Conservation (phyloP, 495 filamentous ascomycete species). For the Astrocystis sublimbata region DNA sequence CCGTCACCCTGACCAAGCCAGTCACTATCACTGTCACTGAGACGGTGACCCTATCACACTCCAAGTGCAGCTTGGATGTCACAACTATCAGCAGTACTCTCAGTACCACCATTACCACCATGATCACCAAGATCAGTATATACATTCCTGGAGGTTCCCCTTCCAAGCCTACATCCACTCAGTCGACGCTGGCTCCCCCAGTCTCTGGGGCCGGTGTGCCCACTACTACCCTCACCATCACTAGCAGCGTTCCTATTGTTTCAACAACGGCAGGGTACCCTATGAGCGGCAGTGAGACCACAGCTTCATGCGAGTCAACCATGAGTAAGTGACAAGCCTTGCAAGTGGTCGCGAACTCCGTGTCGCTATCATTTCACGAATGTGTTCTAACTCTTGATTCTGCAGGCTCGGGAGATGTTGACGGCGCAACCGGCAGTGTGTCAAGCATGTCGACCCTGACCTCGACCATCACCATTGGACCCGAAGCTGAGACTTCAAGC, state of each 20-base stretch:
- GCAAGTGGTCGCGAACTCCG: not conserved
- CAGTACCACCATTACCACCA: constrained; percentile 6
- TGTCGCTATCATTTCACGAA: not conserved
- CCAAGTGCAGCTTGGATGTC: not conserved
- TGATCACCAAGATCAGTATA: constrained; percentile 3
- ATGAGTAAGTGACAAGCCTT: not conserved
- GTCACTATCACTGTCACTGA: not conserved
- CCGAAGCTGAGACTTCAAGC: not conserved
- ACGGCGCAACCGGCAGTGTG: constrained; percentile 7
- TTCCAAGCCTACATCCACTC: not conserved
- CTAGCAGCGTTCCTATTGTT: too few species aligned
- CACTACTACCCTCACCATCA: not conserved
- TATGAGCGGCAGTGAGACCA: not conserved
- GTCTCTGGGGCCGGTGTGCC: not conserved
- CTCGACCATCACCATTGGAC: not conserved
- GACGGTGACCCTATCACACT: not conserved
- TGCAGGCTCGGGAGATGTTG: constrained; percentile 3
- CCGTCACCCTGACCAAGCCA: constrained; percentile 7
- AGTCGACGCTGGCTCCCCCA: not conserved
- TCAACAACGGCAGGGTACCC: not conserved
- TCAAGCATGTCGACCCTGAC: not conserved
- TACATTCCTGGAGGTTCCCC: not conserved
- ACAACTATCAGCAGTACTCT: not conserved
- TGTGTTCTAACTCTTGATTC: not conserved
- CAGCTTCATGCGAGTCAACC: not conserved